Conservation (phyloP, 2,329 filamentous ascomycete genomes). For the Talaromyces albobiverticillius region DNA sequence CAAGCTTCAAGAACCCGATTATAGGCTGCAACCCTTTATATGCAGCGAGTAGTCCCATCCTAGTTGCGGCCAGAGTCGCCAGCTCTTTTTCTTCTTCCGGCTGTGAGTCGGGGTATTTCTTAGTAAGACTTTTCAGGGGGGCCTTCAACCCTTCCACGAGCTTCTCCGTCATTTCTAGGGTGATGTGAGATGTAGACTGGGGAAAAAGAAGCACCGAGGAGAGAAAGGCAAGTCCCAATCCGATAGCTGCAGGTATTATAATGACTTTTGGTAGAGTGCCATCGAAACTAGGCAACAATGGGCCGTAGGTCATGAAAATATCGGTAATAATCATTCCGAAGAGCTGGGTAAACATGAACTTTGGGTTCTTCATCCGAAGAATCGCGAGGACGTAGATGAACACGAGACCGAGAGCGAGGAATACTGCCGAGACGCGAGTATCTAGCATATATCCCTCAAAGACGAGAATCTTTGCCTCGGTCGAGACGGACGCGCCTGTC, state of each 20-base stretch:
- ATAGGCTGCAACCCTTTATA: constrained; percentile 2
- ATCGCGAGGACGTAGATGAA: constrained; percentile 45
- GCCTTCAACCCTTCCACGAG: constrained; percentile 27
- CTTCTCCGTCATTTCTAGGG: constrained; percentile 33
- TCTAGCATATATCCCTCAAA: constrained; percentile 50
- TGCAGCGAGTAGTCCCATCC: neutral
- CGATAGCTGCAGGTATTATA: constrained; percentile 47
- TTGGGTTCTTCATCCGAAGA: constrained; percentile 45
- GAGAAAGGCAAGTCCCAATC: constrained; percentile 44
- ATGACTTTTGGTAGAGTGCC: constrained; percentile 39
- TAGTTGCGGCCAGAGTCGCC: neutral
- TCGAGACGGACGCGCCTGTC: constrained; percentile 25
- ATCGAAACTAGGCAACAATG: constrained; percentile 41
- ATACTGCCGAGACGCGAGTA: constrained; percentile 41
- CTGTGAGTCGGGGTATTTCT: neutral
- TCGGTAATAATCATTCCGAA: constrained; percentile 50
- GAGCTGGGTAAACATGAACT: constrained; percentile 44
- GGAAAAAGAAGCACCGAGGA: constrained; percentile 50
- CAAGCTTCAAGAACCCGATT: constrained; percentile 46
- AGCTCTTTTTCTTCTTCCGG: neutral
- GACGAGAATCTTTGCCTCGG: constrained; percentile 37
- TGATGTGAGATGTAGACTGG: constrained; percentile 47
- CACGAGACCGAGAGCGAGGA: constrained; percentile 38
- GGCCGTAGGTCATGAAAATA: constrained; percentile 45
- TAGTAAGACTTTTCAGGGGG: constrained; percentile 30